phyloP scores from a whole-genome alignment of 1,139 yeast species.

The Lizanozyma gosingica region DNA sequence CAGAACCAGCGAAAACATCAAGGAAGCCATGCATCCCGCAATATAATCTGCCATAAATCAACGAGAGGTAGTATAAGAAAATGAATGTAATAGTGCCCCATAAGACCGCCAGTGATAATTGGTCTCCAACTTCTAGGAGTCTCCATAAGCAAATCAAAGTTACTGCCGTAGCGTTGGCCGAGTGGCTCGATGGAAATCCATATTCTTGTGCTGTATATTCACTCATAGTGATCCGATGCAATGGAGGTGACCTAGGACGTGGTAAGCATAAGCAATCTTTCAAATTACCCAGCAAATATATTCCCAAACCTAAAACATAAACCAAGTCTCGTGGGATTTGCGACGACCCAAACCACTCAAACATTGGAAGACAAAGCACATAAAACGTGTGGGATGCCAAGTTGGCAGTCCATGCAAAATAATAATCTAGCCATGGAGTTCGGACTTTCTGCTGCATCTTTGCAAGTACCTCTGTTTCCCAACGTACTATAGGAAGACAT shows the following conservation, averaged over 20 bases:
- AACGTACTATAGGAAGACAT: conserved; percentile 51
- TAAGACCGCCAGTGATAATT: neutral
- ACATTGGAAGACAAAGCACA: conserved; percentile 77
- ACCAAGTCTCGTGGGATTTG: conserved; percentile 60
- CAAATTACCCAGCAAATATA: conserved; percentile 64
- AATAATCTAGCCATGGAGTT: conserved; percentile 50
- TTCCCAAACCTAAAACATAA: conserved; percentile 75
- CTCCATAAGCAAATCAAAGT: conserved; percentile 33
- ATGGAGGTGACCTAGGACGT: conserved; percentile 86
- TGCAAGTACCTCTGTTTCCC: conserved; percentile 59
- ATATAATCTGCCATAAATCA: conserved; percentile 75
- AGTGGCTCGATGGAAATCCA: conserved; percentile 90
- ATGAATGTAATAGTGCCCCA: conserved; percentile 1
- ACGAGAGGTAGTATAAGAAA: conserved; percentile 49
- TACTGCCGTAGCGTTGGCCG: conserved; percentile 87
- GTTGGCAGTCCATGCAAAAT: conserved; percentile 84
- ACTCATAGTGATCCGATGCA: conserved; percentile 82
- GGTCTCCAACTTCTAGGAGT: neutral
- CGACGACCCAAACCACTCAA: conserved; percentile 74
- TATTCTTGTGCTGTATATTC: conserved; percentile 86
- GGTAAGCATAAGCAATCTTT: conserved; percentile 89
- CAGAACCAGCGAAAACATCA: conserved; percentile 60
- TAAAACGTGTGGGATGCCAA: conserved; percentile 92
- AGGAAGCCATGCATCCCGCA: conserved; percentile 97
- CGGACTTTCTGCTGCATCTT: conserved; percentile 47